These are phyloP conservation scores for Phyllosticta citribraziliensis DNA, from an alignment of 2,329 filamentous ascomycete species.

Conservation along the genomic window DNA sequence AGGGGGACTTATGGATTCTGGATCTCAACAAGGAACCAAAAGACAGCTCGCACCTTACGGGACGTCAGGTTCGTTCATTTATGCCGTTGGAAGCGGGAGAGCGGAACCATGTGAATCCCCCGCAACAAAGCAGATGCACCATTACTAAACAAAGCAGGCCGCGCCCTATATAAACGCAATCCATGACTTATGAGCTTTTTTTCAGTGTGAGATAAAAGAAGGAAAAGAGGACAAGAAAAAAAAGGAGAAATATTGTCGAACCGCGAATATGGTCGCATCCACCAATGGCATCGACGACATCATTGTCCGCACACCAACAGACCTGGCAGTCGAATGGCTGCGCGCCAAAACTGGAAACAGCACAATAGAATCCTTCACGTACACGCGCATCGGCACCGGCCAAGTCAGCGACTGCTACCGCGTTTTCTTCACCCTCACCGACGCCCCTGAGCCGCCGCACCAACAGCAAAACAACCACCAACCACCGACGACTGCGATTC, in stretches of 20 bases:
- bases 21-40: not conserved
- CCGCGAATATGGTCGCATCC: not conserved
- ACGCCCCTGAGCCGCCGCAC: too few species aligned
- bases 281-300: not conserved
- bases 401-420: not conserved
- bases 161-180: not conserved
- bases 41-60: not conserved
- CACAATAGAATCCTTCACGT: not conserved
- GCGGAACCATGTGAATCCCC: not conserved
- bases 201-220: too few species aligned
- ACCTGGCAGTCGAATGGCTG: not conserved
- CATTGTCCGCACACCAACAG: not conserved
- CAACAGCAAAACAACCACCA: not conserved
- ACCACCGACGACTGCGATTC: not conserved
- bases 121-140: not conserved
- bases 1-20: too few species aligned
- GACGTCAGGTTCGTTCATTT: too few species aligned
- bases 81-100: too few species aligned
- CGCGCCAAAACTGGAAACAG: not conserved
- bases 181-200: too few species aligned
- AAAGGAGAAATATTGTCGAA: not conserved
- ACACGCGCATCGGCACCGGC: not conserved
- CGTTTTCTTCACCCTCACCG: not conserved
- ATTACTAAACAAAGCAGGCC: not conserved
- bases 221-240: not conserved